Conservation (phyloP, 73 alveolate species). For the Breviolum minutum region DNA sequence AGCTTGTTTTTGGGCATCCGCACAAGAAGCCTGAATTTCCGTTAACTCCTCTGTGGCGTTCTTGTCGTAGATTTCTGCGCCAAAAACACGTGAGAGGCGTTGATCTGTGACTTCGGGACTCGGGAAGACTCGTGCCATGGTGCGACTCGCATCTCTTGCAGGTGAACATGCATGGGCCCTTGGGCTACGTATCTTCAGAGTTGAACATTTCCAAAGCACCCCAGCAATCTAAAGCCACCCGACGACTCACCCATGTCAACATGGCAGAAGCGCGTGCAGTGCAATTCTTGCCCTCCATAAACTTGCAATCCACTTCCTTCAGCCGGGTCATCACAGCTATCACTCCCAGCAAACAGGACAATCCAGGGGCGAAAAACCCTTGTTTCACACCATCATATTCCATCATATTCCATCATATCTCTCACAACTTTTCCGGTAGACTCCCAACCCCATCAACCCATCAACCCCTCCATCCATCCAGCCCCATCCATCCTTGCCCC, state of each 20-base stretch:
- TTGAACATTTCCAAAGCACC: too few species aligned
- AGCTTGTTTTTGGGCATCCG: not conserved
- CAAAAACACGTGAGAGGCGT: not conserved
- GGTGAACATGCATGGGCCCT: too few species aligned
- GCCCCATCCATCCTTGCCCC: too few species aligned
- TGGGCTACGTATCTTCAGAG: too few species aligned
- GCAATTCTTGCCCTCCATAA: constrained; percentile 12
- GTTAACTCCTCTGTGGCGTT: not conserved
- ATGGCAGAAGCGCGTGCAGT: not conserved
- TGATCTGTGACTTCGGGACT: not conserved
- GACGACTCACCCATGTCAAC: not conserved
- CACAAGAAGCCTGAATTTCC: not conserved
- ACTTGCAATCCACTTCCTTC: constrained; percentile 34
- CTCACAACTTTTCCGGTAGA: too few species aligned
- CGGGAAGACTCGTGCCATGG: not conserved
- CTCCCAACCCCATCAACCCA: too few species aligned
- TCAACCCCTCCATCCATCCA: too few species aligned
- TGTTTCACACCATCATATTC: too few species aligned
- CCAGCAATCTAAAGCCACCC: too few species aligned
- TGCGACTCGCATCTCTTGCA: not conserved
- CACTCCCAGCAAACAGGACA: too few species aligned
- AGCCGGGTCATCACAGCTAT: not conserved
- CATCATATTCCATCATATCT: too few species aligned
- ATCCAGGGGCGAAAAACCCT: too few species aligned
- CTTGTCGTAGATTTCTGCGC: not conserved